phyloP scores from a whole-genome alignment of 2,329 filamentous ascomycete species.

The Fusarium staphyleae region DNA sequence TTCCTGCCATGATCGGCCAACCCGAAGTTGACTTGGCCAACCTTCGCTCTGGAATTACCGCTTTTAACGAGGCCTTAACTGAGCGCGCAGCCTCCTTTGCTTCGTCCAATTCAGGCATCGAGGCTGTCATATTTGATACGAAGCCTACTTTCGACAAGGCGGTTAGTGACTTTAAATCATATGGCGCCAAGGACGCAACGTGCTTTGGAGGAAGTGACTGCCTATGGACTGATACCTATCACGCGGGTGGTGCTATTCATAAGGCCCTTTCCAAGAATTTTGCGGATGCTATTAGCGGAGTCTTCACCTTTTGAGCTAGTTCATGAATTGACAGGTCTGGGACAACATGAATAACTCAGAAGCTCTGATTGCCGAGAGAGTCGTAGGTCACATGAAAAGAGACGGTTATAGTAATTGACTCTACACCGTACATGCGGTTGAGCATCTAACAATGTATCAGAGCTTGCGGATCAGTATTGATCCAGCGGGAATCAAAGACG shows the following conservation, averaged over 20 bases:
- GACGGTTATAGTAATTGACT: no score
- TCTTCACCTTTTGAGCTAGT: no score
- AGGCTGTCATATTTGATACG: constrained; percentile 22
- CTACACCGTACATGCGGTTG: no score
- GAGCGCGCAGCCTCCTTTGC: constrained; percentile 9
- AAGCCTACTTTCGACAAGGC: constrained; percentile 23
- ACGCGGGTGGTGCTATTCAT: constrained; percentile 29
- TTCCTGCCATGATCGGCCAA: constrained; percentile 25
- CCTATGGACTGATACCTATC: constrained; percentile 32
- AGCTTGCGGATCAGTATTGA: no score
- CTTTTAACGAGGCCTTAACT: constrained; percentile 24
- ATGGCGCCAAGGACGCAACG: constrained; percentile 27
- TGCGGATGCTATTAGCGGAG: no score
- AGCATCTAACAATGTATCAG: no score
- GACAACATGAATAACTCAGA: no score
- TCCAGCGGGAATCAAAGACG: no score
- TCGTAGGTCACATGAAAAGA: no score
- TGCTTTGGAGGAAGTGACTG: constrained; percentile 24
- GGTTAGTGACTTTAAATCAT: constrained; percentile 7
- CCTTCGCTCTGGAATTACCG: constrained; percentile 16
- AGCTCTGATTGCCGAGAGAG: no score
- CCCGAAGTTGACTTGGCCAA: constrained; percentile 8
- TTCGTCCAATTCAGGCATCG: constrained; percentile 11
- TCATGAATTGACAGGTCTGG: no score
- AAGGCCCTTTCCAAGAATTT: constrained; percentile 25